A percentile compares a stretch with the other conserved stretches of the same genome.
These are phyloP conservation scores for Rhodotorula sp. DNA, from an alignment of 1,284 basidiomycete genomes.

Conservation along the genomic window DNA sequence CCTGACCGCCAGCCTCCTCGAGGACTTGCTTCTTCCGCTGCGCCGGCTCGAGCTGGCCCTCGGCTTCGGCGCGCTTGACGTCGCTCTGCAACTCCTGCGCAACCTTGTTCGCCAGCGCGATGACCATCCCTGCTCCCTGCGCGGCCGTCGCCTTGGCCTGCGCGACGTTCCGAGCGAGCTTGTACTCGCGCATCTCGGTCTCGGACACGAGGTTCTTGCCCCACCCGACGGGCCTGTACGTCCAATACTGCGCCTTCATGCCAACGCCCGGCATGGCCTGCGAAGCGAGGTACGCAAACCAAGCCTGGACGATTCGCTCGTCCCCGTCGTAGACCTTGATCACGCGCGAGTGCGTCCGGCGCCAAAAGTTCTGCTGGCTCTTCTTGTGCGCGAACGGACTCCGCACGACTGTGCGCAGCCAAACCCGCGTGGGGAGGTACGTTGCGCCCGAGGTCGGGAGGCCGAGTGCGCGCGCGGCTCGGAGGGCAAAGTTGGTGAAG, in stretches of 20 bases:
- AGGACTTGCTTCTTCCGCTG: neutral
- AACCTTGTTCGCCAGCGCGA: slow-evolving; percentile 2
- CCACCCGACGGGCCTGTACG: slow-evolving; percentile 64
- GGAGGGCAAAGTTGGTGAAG: slow-evolving; percentile 78
- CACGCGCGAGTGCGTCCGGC: slow-evolving; percentile 74
- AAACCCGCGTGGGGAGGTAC: slow-evolving; percentile 70
- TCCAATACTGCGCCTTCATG: slow-evolving; percentile 76
- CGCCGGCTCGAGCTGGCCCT: neutral
- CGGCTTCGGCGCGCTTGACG: slow-evolving; percentile 3
- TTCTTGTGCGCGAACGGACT: slow-evolving; percentile 93
- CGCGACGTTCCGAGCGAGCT: neutral
- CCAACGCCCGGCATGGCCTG: slow-evolving; percentile 84
- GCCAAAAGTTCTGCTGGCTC: slow-evolving; percentile 91
- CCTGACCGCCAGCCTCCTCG: no score
- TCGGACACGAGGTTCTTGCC: slow-evolving; percentile 20
- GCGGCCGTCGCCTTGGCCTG: neutral
- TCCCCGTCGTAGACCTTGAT: slow-evolving; percentile 92
- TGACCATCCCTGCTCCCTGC: slow-evolving; percentile 1
- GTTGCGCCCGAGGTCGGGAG: slow-evolving; percentile 74
- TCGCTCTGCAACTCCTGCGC: slow-evolving; percentile 14
- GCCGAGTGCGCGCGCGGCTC: slow-evolving; percentile 76
- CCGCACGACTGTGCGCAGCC: slow-evolving; percentile 81
- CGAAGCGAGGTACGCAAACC: slow-evolving; percentile 74
- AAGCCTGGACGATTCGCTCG: slow-evolving; percentile 72
- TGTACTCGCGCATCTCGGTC: slow-evolving; percentile 3